These are phyloP conservation scores for Liquidambar formosana DNA, from an alignment of 164 flowering plant species.

Conservation along the genomic window DNA sequence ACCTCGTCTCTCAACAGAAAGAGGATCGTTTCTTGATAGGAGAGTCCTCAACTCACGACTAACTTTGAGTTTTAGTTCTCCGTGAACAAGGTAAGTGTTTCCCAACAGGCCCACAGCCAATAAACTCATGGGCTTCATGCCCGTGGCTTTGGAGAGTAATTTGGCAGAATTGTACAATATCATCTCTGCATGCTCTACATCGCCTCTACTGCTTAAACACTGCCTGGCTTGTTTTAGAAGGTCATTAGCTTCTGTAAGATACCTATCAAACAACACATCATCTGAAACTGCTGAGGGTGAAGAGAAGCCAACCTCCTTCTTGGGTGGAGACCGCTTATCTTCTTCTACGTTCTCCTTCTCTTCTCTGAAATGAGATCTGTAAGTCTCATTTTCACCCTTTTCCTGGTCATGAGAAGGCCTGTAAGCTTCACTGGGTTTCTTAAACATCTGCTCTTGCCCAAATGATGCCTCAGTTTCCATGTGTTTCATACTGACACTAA, in stretches of 20 bases:
- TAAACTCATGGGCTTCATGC: constrained; percentile 81
- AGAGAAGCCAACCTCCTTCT: constrained; percentile 29
- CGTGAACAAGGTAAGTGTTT: constrained; percentile 86
- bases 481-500: constrained; percentile 25
- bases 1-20: constrained; percentile 20
- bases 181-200: constrained; percentile 55
- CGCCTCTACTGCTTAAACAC: constrained; percentile 36
- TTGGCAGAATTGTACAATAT: constrained; percentile 52
- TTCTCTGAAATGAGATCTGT: constrained; percentile 19
- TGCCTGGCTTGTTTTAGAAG: constrained; percentile 71
- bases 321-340: constrained; percentile 15
- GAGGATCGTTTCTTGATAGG: constrained; percentile 39
- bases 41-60: constrained; percentile 72
- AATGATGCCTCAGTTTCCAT: constrained; percentile 36
- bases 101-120: constrained; percentile 92
- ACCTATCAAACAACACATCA: constrained; percentile 59
- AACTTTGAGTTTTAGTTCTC: constrained; percentile 71
- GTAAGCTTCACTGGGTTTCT: constrained; percentile 30
- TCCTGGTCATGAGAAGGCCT: constrained; percentile 23
- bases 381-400: constrained; percentile 18
- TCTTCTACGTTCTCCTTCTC: constrained; percentile 21
- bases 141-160: constrained; percentile 65
- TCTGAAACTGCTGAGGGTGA: constrained; percentile 49
- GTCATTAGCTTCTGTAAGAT: constrained; percentile 57
- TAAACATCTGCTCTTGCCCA: constrained; percentile 30